Base-by-base conservation (phyloP, 2,329 filamentous ascomycete genomes). In the Hypoxylon sp. region DNA sequence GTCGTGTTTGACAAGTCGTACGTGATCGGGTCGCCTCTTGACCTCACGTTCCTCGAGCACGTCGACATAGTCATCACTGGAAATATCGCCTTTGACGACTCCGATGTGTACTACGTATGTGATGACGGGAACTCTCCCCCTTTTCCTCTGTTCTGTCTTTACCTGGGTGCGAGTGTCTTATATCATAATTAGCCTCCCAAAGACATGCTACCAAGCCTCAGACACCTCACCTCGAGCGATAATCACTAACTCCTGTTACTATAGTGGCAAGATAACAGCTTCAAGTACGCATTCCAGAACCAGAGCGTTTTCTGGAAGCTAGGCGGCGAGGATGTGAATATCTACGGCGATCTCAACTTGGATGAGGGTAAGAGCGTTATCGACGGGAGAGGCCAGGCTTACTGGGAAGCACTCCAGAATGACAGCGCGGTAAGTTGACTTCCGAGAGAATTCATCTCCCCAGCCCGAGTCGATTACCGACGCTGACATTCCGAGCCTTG, bases 241-340 rank as follows among this genome's bases (percentile, higher is more conserved):
- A n/a, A n/a, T n/a, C n/a, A n/a, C n/a, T n/a, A n/a, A n/a, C n/a
- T n/a, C n/a, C n/a, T n/a, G n/a, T n/a, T n/a, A n/a, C n/a, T n/a
- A n/a, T n/a, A n/a, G n/a, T 90, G 88, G 88, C 80, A 87, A 61
- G 79, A 78, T 7, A 80, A 89, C 66, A 78, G 81, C 37, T 90
- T 89, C 78, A 81, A 81, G 52, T 85, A 87, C 21, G 77, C 75
- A 4, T 91, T 84, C 74, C 88, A 90, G 66, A 88, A 89, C 60
- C 81, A 83, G 84, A 72, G 83, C 9, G 75, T 77, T 0, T 82
- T 81, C 59, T 82, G 78, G 77, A 74, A 72, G 26, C 77, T 82
- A 56, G 77, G 80, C 55, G 69, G 75, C 2, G 58, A 70, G 3
- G 79, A 79, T 35, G 74, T 91, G 9, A 87, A 89, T 55, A 80